Evolutionary conservation across 352 stramenopile species (phyloP).

Genomic region (Phytophthora europaea): DNA sequence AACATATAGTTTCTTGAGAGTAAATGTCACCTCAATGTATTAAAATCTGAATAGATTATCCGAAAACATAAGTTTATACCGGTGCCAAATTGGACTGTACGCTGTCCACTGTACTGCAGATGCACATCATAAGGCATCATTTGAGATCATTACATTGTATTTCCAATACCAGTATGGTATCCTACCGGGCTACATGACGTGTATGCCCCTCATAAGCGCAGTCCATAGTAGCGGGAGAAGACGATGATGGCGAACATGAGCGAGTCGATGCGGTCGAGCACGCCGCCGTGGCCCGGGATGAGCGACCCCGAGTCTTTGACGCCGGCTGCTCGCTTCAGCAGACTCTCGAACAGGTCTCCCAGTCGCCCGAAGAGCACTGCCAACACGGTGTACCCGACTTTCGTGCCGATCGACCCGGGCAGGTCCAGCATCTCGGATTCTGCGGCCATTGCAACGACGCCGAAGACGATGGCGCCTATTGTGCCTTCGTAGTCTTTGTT

Average conservation of each 20-base stretch:
- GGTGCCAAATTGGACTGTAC: too few relatives aligned
- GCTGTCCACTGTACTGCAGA: too few relatives aligned
- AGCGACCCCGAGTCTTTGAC: slow-evolving; percentile 96
- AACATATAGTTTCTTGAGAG: too few relatives aligned
- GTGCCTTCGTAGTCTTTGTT: slow-evolving; percentile 97
- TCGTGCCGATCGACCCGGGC: slow-evolving; percentile 78
- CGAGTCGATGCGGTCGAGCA: slow-evolving; percentile 95
- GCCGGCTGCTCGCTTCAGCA: slow-evolving; percentile 95
- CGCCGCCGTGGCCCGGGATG: slow-evolving; percentile 95
- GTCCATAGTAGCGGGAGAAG: slow-evolving; percentile 73
- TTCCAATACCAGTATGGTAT: too few relatives aligned
- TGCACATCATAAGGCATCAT: too few relatives aligned
- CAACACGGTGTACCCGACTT: slow-evolving; percentile 85
- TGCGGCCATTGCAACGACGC: slow-evolving; percentile 87
- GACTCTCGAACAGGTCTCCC: slow-evolving; percentile 96
- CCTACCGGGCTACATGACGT: slow-evolving; percentile 68
- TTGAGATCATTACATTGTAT: too few relatives aligned
- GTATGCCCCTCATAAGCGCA: slow-evolving; percentile 24
- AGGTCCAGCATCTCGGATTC: slow-evolving; percentile 71
- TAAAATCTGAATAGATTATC: too few relatives aligned
- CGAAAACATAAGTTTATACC: too few relatives aligned
- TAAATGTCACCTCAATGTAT: too few relatives aligned
- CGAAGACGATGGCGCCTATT: slow-evolving; percentile 83
- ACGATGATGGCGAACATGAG: slow-evolving; percentile 89
- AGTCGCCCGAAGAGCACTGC: slow-evolving; percentile 95